phyloP scores from a whole-genome alignment of 352 stramenopile genomes.

The Phytophthora constricta region DNA sequence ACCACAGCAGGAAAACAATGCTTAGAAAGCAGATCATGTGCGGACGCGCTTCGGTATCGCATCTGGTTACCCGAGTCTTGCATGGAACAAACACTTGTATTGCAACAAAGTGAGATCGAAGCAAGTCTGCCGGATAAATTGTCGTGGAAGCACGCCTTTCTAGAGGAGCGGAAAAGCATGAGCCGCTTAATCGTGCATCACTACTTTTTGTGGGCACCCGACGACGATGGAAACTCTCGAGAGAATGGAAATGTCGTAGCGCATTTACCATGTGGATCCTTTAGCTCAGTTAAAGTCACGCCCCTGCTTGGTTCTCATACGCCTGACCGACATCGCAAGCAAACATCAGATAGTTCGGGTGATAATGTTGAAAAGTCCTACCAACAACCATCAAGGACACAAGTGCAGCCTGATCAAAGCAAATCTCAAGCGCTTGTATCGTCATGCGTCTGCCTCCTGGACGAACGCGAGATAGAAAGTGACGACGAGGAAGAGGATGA shows the following conservation, averaged over 20 bases:
- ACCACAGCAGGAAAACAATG: not conserved
- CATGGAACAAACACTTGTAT: constrained; percentile 51
- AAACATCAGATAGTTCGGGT: not conserved
- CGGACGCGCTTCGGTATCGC: constrained; percentile 40
- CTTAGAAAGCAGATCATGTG: not conserved
- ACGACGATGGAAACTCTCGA: not conserved
- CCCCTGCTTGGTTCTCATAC: not conserved
- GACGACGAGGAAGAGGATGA: constrained; percentile 22
- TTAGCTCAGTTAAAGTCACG: constrained; percentile 25
- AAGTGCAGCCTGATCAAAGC: not conserved
- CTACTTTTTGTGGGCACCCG: constrained; percentile 49
- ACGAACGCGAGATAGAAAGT: constrained; percentile 33
- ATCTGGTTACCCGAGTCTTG: constrained; percentile 60
- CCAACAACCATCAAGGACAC: not conserved
- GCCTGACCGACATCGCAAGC: not conserved
- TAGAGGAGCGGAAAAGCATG: constrained; percentile 15
- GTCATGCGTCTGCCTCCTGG: constrained; percentile 58
- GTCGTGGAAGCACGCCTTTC: constrained; percentile 45
- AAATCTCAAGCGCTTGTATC: constrained; percentile 16
- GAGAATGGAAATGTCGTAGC: constrained; percentile 35
- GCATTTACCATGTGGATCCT: constrained; percentile 39
- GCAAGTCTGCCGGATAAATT: constrained; percentile 41
- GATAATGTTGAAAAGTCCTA: not conserved
- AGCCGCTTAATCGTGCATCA: constrained; percentile 36
- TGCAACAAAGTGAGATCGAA: constrained; percentile 63